Percentiles rank a stretch among this genome's conserved stretches.
Evolutionary conservation across 495 filamentous ascomycete genomes (phyloP).

Genomic region (Pseudomonodictys pantanalensis): DNA sequence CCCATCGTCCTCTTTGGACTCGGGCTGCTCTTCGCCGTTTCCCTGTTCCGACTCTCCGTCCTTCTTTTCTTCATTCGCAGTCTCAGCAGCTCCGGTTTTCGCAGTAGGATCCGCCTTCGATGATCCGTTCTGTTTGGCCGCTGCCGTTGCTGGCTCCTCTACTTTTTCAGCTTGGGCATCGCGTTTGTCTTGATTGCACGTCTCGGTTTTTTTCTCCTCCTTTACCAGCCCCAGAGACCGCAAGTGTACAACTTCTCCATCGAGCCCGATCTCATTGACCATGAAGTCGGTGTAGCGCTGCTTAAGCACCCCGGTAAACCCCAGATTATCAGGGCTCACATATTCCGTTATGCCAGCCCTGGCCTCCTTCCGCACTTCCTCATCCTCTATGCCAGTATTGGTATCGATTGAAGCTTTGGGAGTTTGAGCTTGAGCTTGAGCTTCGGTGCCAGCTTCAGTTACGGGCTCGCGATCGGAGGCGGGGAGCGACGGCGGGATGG

Average conservation of each 20-base stretch:
- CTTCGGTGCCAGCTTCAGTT: background rate
- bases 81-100: too few relatives aligned
- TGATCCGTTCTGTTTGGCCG: background rate
- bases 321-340: slow-evolving; percentile 32
- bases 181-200: slow-evolving; percentile 15
- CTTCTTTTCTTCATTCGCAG: slow-evolving; percentile 17
- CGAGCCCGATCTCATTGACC: slow-evolving; percentile 83
- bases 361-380: slow-evolving; percentile 32
- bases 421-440: background rate
- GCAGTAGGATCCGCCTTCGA: too few relatives aligned
- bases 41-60: background rate
- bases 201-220: slow-evolving; percentile 18
- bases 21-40: background rate
- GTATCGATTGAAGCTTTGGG: background rate
- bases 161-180: background rate
- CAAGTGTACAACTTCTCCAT: slow-evolving; percentile 78
- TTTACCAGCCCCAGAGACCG: slow-evolving; percentile 43
- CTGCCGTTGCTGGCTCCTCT: background rate
- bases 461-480: background rate
- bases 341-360: slow-evolving; percentile 39
- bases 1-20: slow-evolving; percentile 13
- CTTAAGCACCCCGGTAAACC: slow-evolving; percentile 40
- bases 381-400: too few relatives aligned
- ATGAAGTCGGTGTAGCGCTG: slow-evolving; percentile 82
- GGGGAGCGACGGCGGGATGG: background rate